Evolutionary conservation across 106 monocot species (phyloP).

Genomic region (Apostasia shenzhenica): DNA sequence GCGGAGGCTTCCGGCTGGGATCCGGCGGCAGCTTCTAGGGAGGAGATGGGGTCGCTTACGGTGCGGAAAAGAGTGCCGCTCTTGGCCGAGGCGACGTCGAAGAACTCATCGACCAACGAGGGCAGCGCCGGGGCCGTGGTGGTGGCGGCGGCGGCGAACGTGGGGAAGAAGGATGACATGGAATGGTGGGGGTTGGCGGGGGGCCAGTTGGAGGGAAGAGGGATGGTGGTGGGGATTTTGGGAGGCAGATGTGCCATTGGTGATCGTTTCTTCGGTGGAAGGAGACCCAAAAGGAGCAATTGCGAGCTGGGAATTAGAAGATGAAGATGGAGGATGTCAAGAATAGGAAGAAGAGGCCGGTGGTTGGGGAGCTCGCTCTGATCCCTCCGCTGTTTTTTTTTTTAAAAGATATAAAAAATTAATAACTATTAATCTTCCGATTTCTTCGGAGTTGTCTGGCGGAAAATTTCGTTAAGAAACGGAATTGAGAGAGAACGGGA

Average conservation of each 20-base stretch:
- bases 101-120: conserved; percentile 84
- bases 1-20: conserved; percentile 42
- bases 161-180: conserved; percentile 5
- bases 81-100: conserved; percentile 63
- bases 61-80: conserved; percentile 68
- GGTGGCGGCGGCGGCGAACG: neutral
- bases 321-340: neutral
- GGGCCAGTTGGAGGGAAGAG: conserved; percentile 29
- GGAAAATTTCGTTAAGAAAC: too few species aligned
- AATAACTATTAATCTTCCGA: too few species aligned
- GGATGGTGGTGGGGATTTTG: conserved; percentile 45
- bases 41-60: conserved; percentile 66
- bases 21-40: conserved; percentile 33
- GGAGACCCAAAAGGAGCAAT: neutral
- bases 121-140: neutral
- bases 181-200: conserved; percentile 13
- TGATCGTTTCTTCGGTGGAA: neutral
- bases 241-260: conserved; percentile 83
- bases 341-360: neutral
- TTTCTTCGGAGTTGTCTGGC: too few species aligned
- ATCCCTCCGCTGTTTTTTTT: too few species aligned
- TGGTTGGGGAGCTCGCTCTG: neutral
- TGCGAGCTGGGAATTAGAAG: too few species aligned
- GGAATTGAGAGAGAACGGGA: neutral
- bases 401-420: too few species aligned